A percentile compares a stretch with the other conserved stretches of the same genome.
Conservation (phyloP, 2,329 filamentous ascomycete species). For the Pseudofabraea citricarpa region DNA sequence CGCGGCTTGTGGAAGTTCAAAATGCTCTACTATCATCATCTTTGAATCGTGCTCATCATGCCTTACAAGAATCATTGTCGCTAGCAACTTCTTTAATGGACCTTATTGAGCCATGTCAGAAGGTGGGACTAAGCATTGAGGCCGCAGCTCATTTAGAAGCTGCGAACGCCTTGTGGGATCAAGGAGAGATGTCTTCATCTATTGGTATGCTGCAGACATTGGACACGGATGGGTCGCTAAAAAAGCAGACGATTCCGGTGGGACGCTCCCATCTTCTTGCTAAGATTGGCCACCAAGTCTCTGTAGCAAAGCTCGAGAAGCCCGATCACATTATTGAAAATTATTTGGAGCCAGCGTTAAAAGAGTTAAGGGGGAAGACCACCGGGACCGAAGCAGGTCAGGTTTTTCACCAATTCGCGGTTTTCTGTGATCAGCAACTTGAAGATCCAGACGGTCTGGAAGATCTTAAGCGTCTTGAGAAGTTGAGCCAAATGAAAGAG, state of each 20-base stretch:
- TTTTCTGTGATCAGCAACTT: constrained; percentile 91
- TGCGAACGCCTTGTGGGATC: constrained; percentile 88
- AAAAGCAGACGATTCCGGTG: constrained; percentile 66
- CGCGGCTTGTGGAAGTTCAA: constrained; percentile 69
- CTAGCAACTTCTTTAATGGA: constrained; percentile 79
- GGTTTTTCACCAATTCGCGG: constrained; percentile 91
- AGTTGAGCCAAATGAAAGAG: constrained; percentile 72
- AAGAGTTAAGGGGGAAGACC: constrained; percentile 66
- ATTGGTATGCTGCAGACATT: constrained; percentile 83
- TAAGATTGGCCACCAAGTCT: constrained; percentile 82
- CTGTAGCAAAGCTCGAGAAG: constrained; percentile 84
- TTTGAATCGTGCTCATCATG: constrained; percentile 74
- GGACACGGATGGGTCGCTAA: constrained; percentile 54
- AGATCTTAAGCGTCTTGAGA: constrained; percentile 76
- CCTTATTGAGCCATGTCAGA: constrained; percentile 64
- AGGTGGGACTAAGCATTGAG: constrained; percentile 71
- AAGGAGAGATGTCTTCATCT: constrained; percentile 83
- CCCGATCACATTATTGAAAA: constrained; percentile 84
- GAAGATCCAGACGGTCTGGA: constrained; percentile 81
- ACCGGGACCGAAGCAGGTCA: constrained; percentile 73
- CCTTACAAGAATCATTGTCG: constrained; percentile 81
- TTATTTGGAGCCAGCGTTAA: constrained; percentile 80
- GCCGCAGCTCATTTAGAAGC: constrained; percentile 75
- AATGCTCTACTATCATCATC: constrained; percentile 71
- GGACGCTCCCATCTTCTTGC: constrained; percentile 77